A percentile compares a stretch with the other conserved stretches of the same genome.
Evolutionary conservation across 345 rosid genomes (phyloP).

Genomic region (Litchi chinensis): DNA sequence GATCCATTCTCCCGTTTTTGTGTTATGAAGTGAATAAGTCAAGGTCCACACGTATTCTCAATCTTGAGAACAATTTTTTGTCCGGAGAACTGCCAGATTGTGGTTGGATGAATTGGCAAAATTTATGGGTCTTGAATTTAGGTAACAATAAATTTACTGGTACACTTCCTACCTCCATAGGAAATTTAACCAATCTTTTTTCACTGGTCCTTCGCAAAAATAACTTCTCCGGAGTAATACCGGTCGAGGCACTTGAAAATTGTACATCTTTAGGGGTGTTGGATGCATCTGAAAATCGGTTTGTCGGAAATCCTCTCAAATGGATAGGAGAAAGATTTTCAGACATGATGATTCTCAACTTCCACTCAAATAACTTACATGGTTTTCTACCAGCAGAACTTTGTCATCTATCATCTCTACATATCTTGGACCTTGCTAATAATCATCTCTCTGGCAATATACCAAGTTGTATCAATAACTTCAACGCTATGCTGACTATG

Average conservation of each 20-base stretch:
- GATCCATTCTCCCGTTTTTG: constrained; percentile 22
- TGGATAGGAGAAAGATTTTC: too few relatives aligned
- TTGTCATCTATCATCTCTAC: background rate
- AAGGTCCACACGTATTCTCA: constrained; percentile 5
- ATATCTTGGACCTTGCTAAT: background rate
- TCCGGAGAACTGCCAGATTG: constrained; percentile 32
- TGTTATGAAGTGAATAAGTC: constrained; percentile 1
- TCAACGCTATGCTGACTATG: constrained; percentile 2
- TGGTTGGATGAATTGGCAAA: constrained; percentile 23
- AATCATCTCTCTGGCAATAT: constrained; percentile 15
- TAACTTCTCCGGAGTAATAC: constrained; percentile 15
- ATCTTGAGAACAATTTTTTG: constrained; percentile 20
- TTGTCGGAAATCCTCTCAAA: background rate
- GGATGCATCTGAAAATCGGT: background rate
- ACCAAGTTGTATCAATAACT: constrained; percentile 25
- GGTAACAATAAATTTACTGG: constrained; percentile 22
- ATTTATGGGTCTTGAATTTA: constrained; percentile 12
- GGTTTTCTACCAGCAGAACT: background rate
- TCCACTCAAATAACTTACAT: too few relatives aligned
- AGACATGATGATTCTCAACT: too few relatives aligned
- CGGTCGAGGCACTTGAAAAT: background rate
- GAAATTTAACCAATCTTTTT: constrained; percentile 6
- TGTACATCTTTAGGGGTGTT: background rate
- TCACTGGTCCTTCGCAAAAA: constrained; percentile 26
- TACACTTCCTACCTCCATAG: constrained; percentile 26